Evolutionary conservation across 352 stramenopile genomes (phyloP).

Genomic region (Pythium dissimile): DNA sequence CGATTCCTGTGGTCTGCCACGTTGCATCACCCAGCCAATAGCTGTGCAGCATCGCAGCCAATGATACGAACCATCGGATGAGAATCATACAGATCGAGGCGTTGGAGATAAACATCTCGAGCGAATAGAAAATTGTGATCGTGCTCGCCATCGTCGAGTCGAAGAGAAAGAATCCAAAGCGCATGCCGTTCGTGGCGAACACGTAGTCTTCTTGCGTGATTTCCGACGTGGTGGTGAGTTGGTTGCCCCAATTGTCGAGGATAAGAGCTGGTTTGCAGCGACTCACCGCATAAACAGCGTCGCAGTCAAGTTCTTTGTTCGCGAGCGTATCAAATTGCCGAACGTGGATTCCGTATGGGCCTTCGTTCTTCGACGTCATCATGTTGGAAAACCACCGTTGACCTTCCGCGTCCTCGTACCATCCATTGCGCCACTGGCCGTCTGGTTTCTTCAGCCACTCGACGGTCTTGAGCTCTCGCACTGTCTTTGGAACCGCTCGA

Average conservation of each 20-base stretch:
- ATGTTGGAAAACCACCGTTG: constrained; percentile 20
- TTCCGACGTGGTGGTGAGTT: not conserved
- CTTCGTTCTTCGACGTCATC: constrained; percentile 1
- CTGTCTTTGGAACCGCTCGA: not conserved
- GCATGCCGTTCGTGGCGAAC: constrained; percentile 19
- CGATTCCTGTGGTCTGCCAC: constrained; percentile 14
- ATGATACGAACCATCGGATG: constrained; percentile 21
- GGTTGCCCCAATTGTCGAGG: constrained; percentile 1
- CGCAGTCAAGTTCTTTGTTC: not conserved
- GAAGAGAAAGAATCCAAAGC: constrained; percentile 26
- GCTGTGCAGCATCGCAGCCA: constrained; percentile 8
- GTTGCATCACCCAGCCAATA: constrained; percentile 16
- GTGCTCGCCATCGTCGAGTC: not conserved
- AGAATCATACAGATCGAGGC: constrained; percentile 25
- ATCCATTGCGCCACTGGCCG: constrained; percentile 29
- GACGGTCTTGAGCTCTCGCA: constrained; percentile 14
- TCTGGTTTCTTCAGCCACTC: constrained; percentile 16
- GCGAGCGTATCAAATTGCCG: constrained; percentile 18
- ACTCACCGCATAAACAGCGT: not conserved
- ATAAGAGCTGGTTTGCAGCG: not conserved
- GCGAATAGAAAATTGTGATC: constrained; percentile 15
- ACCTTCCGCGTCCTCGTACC: constrained; percentile 13
- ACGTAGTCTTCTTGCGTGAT: not conserved
- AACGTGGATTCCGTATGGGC: not conserved
- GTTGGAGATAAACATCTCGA: constrained; percentile 32